These are phyloP conservation scores for Pyronema domesticum DNA, from an alignment of 495 filamentous ascomycete species.

Conservation along the genomic window DNA sequence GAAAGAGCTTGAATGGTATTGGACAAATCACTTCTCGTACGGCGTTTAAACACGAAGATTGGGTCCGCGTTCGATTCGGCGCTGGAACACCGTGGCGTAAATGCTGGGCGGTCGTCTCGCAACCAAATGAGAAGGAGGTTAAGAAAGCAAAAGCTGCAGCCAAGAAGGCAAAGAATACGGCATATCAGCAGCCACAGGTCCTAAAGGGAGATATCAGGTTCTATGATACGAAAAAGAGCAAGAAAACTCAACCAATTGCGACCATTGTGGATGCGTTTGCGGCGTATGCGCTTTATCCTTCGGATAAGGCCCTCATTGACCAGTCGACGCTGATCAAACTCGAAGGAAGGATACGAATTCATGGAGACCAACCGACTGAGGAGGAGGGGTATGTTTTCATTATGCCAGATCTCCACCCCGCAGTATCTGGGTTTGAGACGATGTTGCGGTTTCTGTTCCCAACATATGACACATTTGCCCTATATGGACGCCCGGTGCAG, in stretches of 20 bases:
- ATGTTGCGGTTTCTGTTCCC: conserved; percentile 92
- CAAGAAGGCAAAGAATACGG: conserved; percentile 56
- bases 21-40: conserved; percentile 64
- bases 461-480: conserved; percentile 75
- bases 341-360: conserved; percentile 76
- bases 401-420: conserved; percentile 86
- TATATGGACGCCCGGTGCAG: conserved; percentile 80
- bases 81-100: conserved; percentile 91
- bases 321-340: conserved; percentile 88
- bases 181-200: conserved; percentile 43
- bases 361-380: conserved; percentile 50
- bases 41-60: conserved; percentile 65
- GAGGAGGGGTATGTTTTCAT: conserved; percentile 92
- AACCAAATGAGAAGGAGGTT: conserved; percentile 80
- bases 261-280: conserved; percentile 80
- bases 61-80: conserved; percentile 88
- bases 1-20: conserved; percentile 72
- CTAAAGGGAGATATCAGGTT: conserved; percentile 84
- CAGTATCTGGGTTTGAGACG: conserved; percentile 86
- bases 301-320: conserved; percentile 81
- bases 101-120: conserved; percentile 87
- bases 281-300: conserved; percentile 88
- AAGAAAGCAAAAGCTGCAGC: conserved; percentile 62
- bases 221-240: conserved; percentile 82
- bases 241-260: conserved; percentile 77